Percentiles rank a stretch among this genome's conserved stretches.
Conservation (phyloP, 2,329 filamentous ascomycete species). For the Xylariaceae sp. region DNA sequence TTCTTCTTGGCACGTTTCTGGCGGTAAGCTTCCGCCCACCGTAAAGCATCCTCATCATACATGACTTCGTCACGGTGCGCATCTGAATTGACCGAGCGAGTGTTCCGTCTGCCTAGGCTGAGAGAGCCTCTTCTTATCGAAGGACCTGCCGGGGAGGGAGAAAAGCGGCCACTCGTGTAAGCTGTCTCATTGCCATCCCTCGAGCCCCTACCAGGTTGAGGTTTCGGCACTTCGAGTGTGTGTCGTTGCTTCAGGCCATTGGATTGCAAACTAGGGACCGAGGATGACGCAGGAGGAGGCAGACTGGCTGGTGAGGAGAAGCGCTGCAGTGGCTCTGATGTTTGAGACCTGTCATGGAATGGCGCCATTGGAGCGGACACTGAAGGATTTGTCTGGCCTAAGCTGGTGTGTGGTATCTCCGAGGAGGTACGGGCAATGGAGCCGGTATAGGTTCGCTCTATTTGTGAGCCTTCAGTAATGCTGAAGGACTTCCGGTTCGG, state of each 20-base stretch:
- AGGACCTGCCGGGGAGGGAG: conserved; percentile 54
- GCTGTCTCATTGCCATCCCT: conserved; percentile 64
- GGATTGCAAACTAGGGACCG: conserved; percentile 46
- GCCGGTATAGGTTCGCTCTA: conserved; percentile 14
- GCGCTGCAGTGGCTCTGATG: conserved; percentile 45
- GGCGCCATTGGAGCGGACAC: conserved; percentile 22
- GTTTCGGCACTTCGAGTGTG: conserved; percentile 79
- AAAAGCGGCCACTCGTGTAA: conserved; percentile 74
- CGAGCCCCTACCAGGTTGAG: conserved; percentile 60
- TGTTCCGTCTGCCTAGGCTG: conserved; percentile 72
- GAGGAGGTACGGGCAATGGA: conserved; percentile 13
- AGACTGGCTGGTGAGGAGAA: conserved; percentile 62
- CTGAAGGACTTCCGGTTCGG: conserved; percentile 28
- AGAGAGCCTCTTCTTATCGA: conserved; percentile 73
- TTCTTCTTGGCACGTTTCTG: conserved; percentile 86
- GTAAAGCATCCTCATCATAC: conserved; percentile 82
- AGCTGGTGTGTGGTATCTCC: conserved; percentile 14
- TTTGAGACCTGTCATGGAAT: conserved; percentile 25
- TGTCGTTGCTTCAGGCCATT: conserved; percentile 70
- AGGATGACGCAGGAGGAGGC: conserved; percentile 36
- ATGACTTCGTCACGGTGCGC: conserved; percentile 74
- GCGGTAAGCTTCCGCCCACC: conserved; percentile 89
- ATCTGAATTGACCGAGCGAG: conserved; percentile 81
- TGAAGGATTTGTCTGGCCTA: conserved; percentile 20
- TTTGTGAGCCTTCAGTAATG: conserved; percentile 23